These are phyloP conservation scores for Lactifluus rugatus DNA, from an alignment of 768 basidiomycete species.

Conservation along the genomic window DNA sequence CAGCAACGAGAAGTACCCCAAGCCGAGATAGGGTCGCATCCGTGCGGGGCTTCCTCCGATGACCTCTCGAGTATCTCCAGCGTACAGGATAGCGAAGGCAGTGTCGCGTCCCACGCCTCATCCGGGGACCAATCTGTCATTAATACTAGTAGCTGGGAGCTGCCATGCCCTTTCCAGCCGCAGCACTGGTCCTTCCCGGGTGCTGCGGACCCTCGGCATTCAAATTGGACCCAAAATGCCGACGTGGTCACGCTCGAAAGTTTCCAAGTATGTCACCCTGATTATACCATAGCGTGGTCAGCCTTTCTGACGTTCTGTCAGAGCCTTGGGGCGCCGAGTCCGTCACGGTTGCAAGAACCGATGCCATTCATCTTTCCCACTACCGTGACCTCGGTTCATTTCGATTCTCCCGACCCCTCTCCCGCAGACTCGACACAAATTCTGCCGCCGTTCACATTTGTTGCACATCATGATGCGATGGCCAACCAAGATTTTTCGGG, in stretches of 20 bases:
- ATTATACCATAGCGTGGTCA: not conserved
- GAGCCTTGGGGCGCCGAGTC: not conserved
- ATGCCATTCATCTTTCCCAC: not conserved
- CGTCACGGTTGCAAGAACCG: not conserved
- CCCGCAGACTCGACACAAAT: not conserved
- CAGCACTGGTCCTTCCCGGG: not conserved
- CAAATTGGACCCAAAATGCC: not conserved
- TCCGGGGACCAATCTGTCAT: not conserved
- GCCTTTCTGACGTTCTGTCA: not conserved
- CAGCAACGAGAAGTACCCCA: not conserved
- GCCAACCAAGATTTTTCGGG: not conserved
- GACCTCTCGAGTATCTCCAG: not conserved
- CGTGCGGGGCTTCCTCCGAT: not conserved
- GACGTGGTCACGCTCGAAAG: not conserved
- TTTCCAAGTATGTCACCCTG: not conserved
- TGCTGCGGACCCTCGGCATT: not conserved
- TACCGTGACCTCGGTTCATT: conserved; percentile 4
- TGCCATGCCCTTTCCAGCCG: not conserved
- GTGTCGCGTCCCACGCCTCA: not conserved
- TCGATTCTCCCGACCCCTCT: conserved; percentile 11
- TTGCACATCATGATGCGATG: not conserved
- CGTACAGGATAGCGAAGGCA: not conserved
- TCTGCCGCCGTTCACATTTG: conserved; percentile 7
- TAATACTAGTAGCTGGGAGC: not conserved
- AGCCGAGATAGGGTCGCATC: not conserved